A percentile compares a stretch with the other conserved stretches of the same genome.
phyloP scores from a whole-genome alignment of 176 grass and related monocot species.

The Panicum miliaceum region DNA sequence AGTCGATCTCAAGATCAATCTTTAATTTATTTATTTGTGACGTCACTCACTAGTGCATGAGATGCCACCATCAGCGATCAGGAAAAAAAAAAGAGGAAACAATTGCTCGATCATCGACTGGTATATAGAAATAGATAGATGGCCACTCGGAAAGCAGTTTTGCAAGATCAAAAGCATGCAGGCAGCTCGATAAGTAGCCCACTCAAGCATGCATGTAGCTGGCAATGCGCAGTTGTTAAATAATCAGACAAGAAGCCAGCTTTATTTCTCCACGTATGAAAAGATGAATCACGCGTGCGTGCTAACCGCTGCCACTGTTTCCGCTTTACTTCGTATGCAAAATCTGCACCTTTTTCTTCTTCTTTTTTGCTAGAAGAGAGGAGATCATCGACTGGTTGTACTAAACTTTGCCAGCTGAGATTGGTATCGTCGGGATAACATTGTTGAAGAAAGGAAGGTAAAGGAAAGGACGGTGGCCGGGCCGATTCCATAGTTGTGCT shows the following conservation, averaged over 20 bases:
- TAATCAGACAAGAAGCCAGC: neutral
- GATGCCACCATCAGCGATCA: too few species aligned
- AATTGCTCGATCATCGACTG: too few species aligned
- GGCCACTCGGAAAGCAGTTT: neutral
- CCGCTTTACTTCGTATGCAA: constrained; percentile 23
- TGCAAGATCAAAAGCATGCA: constrained; percentile 29
- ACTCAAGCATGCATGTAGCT: constrained; percentile 2
- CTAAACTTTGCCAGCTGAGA: neutral
- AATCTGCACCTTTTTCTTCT: neutral
- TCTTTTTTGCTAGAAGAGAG: neutral
- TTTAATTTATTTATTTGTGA: too few species aligned
- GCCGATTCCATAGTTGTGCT: neutral
- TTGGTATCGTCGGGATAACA: constrained; percentile 1
- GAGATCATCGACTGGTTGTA: neutral
- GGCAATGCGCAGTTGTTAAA: neutral
- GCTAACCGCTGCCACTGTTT: constrained; percentile 2
- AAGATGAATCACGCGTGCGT: neutral
- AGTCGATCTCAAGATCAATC: too few species aligned
- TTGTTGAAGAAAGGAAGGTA: neutral
- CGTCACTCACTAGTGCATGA: too few species aligned
- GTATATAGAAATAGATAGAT: too few species aligned
- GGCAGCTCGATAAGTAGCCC: constrained; percentile 8
- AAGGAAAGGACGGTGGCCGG: neutral
- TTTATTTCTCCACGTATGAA: neutral
- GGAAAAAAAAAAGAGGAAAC: too few species aligned